phyloP scores from a whole-genome alignment of 2,329 filamentous ascomycete species.

The Talaromyces sp. region DNA sequence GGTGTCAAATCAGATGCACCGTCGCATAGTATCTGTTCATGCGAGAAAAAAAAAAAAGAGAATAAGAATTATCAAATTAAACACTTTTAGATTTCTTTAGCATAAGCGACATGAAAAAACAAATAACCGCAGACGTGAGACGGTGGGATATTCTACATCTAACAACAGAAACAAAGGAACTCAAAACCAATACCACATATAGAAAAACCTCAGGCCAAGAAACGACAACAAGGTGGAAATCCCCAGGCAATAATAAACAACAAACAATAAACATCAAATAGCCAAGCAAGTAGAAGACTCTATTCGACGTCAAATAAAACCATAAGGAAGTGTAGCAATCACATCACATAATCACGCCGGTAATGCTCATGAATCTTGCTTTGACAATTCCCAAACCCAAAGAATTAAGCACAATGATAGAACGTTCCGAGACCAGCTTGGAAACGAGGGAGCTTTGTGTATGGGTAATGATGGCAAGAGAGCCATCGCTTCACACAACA shows the following conservation, averaged over 20 bases:
- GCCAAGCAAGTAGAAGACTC: neutral
- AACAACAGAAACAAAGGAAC: conserved; percentile 2
- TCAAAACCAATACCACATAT: neutral
- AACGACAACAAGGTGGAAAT: neutral
- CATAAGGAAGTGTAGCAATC: neutral
- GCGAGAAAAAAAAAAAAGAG: neutral
- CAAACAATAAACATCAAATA: neutral
- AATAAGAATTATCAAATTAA: neutral
- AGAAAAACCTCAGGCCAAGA: neutral
- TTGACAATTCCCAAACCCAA: neutral
- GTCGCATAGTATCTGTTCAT: no score
- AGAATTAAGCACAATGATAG: neutral
- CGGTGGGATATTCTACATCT: conserved; percentile 17
- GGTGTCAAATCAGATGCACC: no score
- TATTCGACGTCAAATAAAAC: neutral
- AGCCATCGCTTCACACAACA: neutral
- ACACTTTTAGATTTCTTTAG: conserved; percentile 7
- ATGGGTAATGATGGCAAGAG: neutral
- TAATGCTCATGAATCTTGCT: conserved; percentile 4
- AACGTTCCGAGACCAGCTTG: conserved; percentile 2
- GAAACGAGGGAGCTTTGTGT: neutral
- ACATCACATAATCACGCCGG: conserved; percentile 7
- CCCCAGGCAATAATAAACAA: neutral
- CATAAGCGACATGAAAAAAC: neutral
- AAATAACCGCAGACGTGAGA: neutral